These are phyloP conservation scores for Pythium coloratum DNA, from an alignment of 352 stramenopile genomes.

Conservation along the genomic window DNA sequence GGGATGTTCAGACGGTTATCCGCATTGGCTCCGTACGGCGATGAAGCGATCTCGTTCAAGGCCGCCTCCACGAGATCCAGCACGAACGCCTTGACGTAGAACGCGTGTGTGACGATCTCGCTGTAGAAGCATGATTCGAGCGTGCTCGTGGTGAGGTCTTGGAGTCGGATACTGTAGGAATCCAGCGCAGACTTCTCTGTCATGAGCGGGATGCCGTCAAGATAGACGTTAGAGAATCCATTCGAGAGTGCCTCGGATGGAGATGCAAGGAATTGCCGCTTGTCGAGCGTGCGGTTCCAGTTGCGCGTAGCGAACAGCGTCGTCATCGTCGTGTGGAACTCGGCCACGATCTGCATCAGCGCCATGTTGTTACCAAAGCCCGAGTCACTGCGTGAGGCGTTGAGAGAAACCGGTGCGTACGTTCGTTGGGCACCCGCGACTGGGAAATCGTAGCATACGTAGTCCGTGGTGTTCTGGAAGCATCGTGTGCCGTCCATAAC, in stretches of 20 bases:
- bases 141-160: constrained; percentile 23
- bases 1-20: background rate
- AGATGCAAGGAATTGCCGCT: constrained; percentile 21
- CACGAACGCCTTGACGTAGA: constrained; percentile 35
- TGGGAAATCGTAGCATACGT: constrained; percentile 36
- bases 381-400: constrained; percentile 14
- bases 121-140: constrained; percentile 33
- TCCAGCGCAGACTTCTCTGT: constrained; percentile 19
- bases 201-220: constrained; percentile 26
- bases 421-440: constrained; percentile 22
- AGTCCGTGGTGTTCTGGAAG: constrained; percentile 25
- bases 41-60: constrained; percentile 3
- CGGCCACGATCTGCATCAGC: constrained; percentile 30
- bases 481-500: constrained; percentile 30
- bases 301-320: constrained; percentile 30
- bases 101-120: constrained; percentile 23
- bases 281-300: constrained; percentile 35
- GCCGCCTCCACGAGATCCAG: constrained; percentile 30
- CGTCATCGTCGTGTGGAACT: constrained; percentile 34
- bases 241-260: constrained; percentile 22
- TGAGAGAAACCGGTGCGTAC: constrained; percentile 21
- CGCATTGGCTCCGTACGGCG: constrained; percentile 9
- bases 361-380: constrained; percentile 34
- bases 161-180: constrained; percentile 13
- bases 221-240: constrained; percentile 29